Evolutionary conservation across 2,329 filamentous ascomycete species (phyloP).

Genomic region (Colletotrichum sp.): DNA sequence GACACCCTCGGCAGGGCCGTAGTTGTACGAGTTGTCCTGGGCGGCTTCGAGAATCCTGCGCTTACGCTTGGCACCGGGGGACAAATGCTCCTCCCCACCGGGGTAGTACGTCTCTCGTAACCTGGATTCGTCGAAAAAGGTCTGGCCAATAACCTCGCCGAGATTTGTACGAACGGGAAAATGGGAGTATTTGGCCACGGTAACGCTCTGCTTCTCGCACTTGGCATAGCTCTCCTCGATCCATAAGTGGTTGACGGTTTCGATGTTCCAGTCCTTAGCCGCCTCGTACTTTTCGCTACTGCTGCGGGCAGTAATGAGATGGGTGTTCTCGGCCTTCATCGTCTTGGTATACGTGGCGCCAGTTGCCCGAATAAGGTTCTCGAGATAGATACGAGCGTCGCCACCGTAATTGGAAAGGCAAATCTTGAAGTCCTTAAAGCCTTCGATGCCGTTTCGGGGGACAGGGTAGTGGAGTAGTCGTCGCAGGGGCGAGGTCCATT

Average conservation of each 20-base stretch:
- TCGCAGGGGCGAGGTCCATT: constrained; percentile 85
- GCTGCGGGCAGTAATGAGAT: constrained; percentile 89
- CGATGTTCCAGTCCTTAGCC: constrained; percentile 88
- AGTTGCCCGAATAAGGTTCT: constrained; percentile 84
- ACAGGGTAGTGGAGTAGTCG: constrained; percentile 91
- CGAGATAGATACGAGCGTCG: constrained; percentile 89
- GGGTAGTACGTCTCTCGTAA: constrained; percentile 73
- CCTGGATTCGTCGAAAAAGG: constrained; percentile 70
- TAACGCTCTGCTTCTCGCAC: constrained; percentile 76
- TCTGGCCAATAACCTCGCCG: constrained; percentile 91
- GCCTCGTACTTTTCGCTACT: constrained; percentile 93
- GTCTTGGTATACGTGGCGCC: constrained; percentile 94
- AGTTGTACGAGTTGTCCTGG: constrained; percentile 54
- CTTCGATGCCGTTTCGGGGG: constrained; percentile 76
- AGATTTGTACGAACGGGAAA: constrained; percentile 92
- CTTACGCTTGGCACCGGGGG: constrained; percentile 50
- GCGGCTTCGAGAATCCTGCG: constrained; percentile 55
- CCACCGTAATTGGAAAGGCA: constrained; percentile 97
- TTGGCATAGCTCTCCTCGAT: constrained; percentile 96
- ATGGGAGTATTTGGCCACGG: constrained; percentile 78
- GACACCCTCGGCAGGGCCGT: constrained; percentile 52
- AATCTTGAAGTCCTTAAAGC: constrained; percentile 78
- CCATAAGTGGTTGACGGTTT: constrained; percentile 95
- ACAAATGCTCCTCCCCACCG: constrained; percentile 58
- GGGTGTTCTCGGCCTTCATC: constrained; percentile 93